phyloP scores from a whole-genome alignment of 1,284 basidiomycete genomes.

The Exobasidium cylindrosporum region DNA sequence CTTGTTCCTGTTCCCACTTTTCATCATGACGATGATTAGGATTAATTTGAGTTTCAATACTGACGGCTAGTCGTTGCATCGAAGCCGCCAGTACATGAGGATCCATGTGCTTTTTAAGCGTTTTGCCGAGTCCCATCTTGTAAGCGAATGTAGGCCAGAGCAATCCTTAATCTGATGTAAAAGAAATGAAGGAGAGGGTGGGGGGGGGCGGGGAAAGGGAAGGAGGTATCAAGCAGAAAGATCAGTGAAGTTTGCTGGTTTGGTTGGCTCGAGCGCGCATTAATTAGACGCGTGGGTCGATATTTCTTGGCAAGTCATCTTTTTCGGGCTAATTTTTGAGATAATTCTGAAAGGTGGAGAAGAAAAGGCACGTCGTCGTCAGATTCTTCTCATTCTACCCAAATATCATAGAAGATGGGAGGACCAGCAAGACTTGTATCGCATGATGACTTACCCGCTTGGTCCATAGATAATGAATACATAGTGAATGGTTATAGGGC shows the following conservation, averaged over 20 bases:
- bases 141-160: background rate
- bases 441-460: constrained; percentile 15
- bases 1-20: constrained; percentile 63
- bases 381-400: too few relatives aligned
- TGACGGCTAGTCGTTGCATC: constrained; percentile 16
- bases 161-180: background rate
- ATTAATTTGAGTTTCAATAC: constrained; percentile 45
- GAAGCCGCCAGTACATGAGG: constrained; percentile 14
- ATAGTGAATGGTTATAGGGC: constrained; percentile 48
- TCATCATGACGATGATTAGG: constrained; percentile 70
- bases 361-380: too few relatives aligned
- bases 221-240: background rate
- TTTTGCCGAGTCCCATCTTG: constrained; percentile 22
- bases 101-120: constrained; percentile 23
- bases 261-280: too few relatives aligned
- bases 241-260: too few relatives aligned
- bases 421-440: too few relatives aligned
- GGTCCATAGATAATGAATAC: constrained; percentile 46
- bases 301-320: too few relatives aligned
- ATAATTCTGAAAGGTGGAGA: too few relatives aligned
- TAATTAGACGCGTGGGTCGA: too few relatives aligned
- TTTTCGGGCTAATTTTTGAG: too few relatives aligned
- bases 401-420: too few relatives aligned
- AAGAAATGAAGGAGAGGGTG: background rate
- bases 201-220: background rate